A percentile compares a stretch with the other conserved stretches of the same genome.
phyloP scores from a whole-genome alignment of 306 rosid genomes.

The Arachis stenosperma region DNA sequence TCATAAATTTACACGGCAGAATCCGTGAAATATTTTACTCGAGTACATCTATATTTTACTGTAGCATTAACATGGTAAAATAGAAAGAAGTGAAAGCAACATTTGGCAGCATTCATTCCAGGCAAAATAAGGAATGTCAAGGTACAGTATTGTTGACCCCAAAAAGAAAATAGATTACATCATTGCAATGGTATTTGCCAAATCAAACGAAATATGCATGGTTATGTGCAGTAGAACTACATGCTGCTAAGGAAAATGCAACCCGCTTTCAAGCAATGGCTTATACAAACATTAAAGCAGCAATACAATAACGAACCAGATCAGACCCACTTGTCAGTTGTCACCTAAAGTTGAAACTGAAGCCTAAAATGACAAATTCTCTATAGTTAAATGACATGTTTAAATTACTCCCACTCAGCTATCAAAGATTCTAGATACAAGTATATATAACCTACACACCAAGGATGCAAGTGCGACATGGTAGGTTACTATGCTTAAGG shows the following conservation, averaged over 20 bases:
- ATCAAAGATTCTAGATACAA: not conserved
- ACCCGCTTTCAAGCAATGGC: not conserved
- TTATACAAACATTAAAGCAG: not conserved
- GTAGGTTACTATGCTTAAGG: constrained; percentile 38
- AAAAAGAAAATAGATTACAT: not conserved
- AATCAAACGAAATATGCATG: not conserved
- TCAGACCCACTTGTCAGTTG: not conserved
- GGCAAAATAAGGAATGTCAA: too few relatives aligned
- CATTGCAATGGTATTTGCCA: not conserved
- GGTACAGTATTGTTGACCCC: too few relatives aligned
- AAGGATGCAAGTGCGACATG: constrained; percentile 16
- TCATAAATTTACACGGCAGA: too few relatives aligned
- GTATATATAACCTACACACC: not conserved
- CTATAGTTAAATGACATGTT: not conserved
- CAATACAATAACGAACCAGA: not conserved
- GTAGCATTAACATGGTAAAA: too few relatives aligned
- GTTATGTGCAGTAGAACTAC: not conserved
- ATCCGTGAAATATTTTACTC: too few relatives aligned
- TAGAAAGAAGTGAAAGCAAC: too few relatives aligned
- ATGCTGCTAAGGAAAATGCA: not conserved
- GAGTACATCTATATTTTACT: too few relatives aligned
- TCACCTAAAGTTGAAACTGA: constrained; percentile 1
- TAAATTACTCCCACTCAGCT: not conserved
- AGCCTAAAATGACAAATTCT: not conserved
- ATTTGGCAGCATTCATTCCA: too few relatives aligned